Percentiles rank a stretch among this genome's conserved stretches.
phyloP scores from a whole-genome alignment of 148 eudicot genomes.

The Polygonum maritimum region DNA sequence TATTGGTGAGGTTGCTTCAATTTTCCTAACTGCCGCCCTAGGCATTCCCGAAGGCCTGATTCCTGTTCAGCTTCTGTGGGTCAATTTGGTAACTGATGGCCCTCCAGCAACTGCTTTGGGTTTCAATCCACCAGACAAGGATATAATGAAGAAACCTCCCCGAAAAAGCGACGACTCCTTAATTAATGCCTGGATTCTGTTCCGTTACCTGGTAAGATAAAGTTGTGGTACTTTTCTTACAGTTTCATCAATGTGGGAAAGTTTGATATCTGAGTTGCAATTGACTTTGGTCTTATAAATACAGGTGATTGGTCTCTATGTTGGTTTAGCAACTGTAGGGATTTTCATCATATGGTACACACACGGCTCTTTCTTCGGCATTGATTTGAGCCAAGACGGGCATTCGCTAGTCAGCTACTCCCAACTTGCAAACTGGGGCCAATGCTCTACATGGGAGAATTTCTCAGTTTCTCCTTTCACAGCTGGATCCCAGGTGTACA shows the following conservation, averaged over 20 bases:
- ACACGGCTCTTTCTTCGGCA: slow-evolving; percentile 53
- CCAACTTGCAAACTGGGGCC: slow-evolving; percentile 67
- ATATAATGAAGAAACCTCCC: slow-evolving; percentile 86
- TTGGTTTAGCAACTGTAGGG: slow-evolving; percentile 66
- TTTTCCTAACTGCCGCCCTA: slow-evolving; percentile 79
- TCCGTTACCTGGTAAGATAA: slow-evolving; percentile 66
- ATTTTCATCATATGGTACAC: slow-evolving; percentile 67
- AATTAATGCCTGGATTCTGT: slow-evolving; percentile 75
- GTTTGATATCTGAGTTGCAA: neutral
- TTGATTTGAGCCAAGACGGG: slow-evolving; percentile 61
- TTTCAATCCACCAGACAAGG: slow-evolving; percentile 90
- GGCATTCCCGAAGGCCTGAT: slow-evolving; percentile 93
- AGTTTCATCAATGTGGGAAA: neutral
- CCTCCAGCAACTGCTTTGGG: slow-evolving; percentile 98
- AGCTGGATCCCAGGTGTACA: slow-evolving; percentile 52
- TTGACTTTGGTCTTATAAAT: neutral
- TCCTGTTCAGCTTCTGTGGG: slow-evolving; percentile 97
- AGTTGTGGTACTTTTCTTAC: neutral
- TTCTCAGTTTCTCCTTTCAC: slow-evolving; percentile 48
- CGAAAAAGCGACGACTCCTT: slow-evolving; percentile 77
- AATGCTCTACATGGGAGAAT: slow-evolving; percentile 51
- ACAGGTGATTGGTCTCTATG: slow-evolving; percentile 68
- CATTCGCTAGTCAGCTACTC: slow-evolving; percentile 55
- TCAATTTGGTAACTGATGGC: slow-evolving; percentile 90
- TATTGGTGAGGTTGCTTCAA: slow-evolving; percentile 71